These are phyloP conservation scores for Neurospora terricola DNA, from an alignment of 495 filamentous ascomycete species.

Conservation along the genomic window DNA sequence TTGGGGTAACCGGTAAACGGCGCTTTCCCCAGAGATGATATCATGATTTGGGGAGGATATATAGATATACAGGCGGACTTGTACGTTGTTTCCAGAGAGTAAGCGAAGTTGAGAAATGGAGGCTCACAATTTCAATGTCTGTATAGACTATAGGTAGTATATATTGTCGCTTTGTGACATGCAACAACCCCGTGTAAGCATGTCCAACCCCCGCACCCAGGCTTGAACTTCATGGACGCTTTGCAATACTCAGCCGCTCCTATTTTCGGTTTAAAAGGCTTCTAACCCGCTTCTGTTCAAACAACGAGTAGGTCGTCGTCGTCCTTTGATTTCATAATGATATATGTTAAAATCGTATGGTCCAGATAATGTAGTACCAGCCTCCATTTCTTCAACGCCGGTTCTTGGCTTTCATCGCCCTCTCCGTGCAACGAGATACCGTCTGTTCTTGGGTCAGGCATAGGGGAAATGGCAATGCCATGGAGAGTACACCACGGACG, in stretches of 20 bases:
- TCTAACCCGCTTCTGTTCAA: background rate
- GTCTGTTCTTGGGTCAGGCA: constrained; percentile 43
- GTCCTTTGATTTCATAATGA: constrained; percentile 38
- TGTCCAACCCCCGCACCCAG: background rate
- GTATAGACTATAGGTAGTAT: background rate
- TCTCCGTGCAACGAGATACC: constrained; percentile 12
- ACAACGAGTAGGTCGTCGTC: constrained; percentile 19
- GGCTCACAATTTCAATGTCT: background rate
- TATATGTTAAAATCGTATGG: constrained; percentile 72
- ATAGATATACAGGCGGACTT: background rate
- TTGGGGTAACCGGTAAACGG: background rate
- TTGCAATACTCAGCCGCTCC: background rate
- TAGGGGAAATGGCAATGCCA: constrained; percentile 33
- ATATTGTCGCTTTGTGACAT: background rate
- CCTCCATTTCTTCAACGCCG: constrained; percentile 44
- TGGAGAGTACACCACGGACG: constrained; percentile 30
- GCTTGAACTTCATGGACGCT: background rate
- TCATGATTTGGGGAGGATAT: background rate
- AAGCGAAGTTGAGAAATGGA: background rate
- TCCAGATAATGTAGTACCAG: constrained; percentile 68
- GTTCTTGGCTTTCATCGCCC: constrained; percentile 18
- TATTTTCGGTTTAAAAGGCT: background rate
- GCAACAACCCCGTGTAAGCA: background rate
- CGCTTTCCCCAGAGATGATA: background rate
- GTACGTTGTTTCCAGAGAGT: background rate